Conservation (phyloP, 2,329 filamentous ascomycete species). For the Hymenoscyphus salicellus region DNA sequence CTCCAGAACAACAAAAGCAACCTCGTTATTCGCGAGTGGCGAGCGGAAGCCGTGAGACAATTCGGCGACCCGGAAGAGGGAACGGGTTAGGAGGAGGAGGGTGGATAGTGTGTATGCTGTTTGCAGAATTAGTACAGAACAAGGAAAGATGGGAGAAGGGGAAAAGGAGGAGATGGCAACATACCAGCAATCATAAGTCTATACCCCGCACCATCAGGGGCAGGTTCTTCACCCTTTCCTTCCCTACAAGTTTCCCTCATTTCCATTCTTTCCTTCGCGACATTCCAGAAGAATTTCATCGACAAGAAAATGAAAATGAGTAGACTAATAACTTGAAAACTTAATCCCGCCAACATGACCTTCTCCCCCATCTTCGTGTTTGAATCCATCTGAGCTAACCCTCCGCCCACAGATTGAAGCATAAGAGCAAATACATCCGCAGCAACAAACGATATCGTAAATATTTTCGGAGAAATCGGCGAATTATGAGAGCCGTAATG, state of each 20-base stretch:
- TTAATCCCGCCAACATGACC: conserved; percentile 41
- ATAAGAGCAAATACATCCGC: conserved; percentile 56
- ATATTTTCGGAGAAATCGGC: conserved; percentile 39
- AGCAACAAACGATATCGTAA: conserved; percentile 46
- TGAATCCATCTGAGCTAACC: conserved; percentile 41
- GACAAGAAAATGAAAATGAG: conserved; percentile 28
- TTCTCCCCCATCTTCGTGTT: conserved; percentile 27
- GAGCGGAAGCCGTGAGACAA: conserved; percentile 52
- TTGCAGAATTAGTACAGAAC: background rate
- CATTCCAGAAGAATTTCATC: conserved; percentile 20
- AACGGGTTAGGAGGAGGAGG: conserved; percentile 50
- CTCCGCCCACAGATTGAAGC: conserved; percentile 56
- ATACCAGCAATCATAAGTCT: background rate
- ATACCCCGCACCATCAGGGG: background rate
- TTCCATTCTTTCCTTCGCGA: conserved; percentile 12
- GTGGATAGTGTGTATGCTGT: conserved; percentile 46
- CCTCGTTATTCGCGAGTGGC: conserved; percentile 45
- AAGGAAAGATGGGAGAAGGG: background rate
- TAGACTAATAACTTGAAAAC: conserved; percentile 39
- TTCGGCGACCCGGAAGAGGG: conserved; percentile 57
- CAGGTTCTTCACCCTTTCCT: background rate
- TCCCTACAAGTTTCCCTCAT: too few relatives aligned
- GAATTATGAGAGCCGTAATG: conserved; percentile 47
- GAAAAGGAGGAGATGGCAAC: background rate
- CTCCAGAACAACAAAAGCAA: conserved; percentile 46